Conservation (phyloP, 495 filamentous ascomycete genomes). For the Annulohypoxylon bovei region DNA sequence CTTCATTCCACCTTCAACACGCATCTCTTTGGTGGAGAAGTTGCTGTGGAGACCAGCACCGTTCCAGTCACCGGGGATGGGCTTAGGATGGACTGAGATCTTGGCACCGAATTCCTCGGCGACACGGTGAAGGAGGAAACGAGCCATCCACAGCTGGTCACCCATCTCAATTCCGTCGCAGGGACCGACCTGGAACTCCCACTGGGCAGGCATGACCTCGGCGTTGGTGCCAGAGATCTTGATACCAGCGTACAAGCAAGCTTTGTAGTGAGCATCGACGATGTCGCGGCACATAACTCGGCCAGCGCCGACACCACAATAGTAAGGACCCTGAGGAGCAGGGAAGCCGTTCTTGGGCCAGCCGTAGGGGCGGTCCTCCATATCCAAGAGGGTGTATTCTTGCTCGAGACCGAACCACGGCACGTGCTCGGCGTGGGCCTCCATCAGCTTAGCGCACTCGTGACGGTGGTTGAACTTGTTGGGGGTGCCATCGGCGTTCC, state of each 20-base stretch:
- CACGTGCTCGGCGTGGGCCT: constrained; percentile 79
- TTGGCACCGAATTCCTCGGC: constrained; percentile 97
- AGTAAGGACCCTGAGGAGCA: constrained; percentile 95
- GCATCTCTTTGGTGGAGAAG: constrained; percentile 88
- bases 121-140: constrained; percentile 94
- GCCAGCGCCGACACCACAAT: constrained; percentile 97
- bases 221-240: constrained; percentile 99
- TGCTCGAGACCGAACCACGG: constrained; percentile 99
- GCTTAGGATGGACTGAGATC: constrained; percentile 97
- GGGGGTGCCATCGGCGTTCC: constrained; percentile 93
- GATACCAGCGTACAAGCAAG: constrained; percentile 89
- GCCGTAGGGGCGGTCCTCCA: constrained; percentile 87
- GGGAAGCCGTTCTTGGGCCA: constrained; percentile 98
- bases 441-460: constrained; percentile 87
- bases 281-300: constrained; percentile 99
- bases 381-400: constrained; percentile 91
- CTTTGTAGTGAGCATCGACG: constrained; percentile 98
- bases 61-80: constrained; percentile 99
- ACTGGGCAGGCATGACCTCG: constrained; percentile 98
- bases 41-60: constrained; percentile 95
- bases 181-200: constrained; percentile 99
- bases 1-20: constrained; percentile 94
- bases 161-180: constrained; percentile 93
- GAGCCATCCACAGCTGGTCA: constrained; percentile 97
- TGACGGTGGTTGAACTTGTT: constrained; percentile 99